Base-by-base conservation (phyloP, 1,284 basidiomycete species). In the Boletus smithii region DNA sequence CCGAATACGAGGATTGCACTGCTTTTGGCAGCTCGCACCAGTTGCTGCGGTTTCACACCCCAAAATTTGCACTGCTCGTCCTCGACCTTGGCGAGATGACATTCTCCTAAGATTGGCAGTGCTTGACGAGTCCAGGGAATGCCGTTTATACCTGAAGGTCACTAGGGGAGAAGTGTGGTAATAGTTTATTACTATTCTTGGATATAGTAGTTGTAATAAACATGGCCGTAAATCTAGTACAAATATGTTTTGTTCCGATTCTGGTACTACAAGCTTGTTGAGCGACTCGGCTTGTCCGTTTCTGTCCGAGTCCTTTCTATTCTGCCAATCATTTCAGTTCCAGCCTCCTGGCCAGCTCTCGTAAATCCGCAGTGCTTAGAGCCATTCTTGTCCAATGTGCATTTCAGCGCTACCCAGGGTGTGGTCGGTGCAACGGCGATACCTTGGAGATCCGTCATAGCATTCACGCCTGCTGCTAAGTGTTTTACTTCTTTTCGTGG, bases 1-100 rank as follows among this genome's bases (percentile, higher is more conserved):
- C 51, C 41, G 24, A 17, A 42, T 27, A 26, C 40, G 41, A 32
- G 30, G n/a, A 13, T 30, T 13, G 37, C 55, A 55, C 54, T 24
- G 46, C 41, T 49, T 50, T 47, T 3, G 44, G 26, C 27, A 31
- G 16, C 8, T 26, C 24, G n/a, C 6, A 17, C 47, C 34, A 42
- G 32, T 10, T 17, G 14, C 31, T 35, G 8, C 22, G 26, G 33
- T 30, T 34, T 26, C 35, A 36, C 23, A 16, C 23, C 18, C 7
- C 27, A 44, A 22, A 27, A 23, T 30, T 22, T 20, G 31, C 16
- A 32, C 17, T 17, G 31, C 31, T 8, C 7, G n/a, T n/a, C 30
- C 30, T n/a, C 13, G 27, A 29, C 20, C 3, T 20, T 20, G 2
- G 20, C 20, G 20, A 20, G 20, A 20, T 20, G 20, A 3, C 20